phyloP scores from a whole-genome alignment of 2,329 filamentous ascomycete genomes.

The Aspergillus neoniger region DNA sequence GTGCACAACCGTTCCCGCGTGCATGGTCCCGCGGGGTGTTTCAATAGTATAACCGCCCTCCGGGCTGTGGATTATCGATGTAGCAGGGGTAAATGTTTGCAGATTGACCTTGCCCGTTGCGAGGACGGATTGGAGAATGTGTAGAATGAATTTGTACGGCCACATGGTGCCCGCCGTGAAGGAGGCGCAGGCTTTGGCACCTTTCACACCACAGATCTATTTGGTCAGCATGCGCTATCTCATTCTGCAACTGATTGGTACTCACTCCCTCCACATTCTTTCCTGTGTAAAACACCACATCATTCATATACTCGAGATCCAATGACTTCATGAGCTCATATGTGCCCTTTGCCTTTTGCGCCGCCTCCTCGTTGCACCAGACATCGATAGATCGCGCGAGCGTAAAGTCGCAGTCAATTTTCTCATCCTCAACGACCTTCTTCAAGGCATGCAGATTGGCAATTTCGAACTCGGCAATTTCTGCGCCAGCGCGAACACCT shows the following conservation, averaged over 20 bases:
- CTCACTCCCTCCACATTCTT: conserved; percentile 32
- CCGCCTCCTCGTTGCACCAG: conserved; percentile 37
- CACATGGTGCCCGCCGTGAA: conserved; percentile 38
- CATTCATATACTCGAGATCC: conserved; percentile 33
- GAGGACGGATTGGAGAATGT: conserved; percentile 66
- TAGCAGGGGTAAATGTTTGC: conserved; percentile 54
- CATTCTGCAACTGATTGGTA: conserved; percentile 18
- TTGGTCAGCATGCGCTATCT: too few species aligned
- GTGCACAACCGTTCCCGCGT: conserved; percentile 67
- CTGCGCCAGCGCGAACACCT: conserved; percentile 37
- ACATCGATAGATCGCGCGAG: conserved; percentile 44
- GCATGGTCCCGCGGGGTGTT: conserved; percentile 62
- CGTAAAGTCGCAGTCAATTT: conserved; percentile 47
- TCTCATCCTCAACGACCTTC: conserved; percentile 41
- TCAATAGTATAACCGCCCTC: conserved; percentile 61
- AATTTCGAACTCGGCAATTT: conserved; percentile 44
- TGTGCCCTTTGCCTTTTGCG: conserved; percentile 22
- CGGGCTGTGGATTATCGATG: conserved; percentile 36
- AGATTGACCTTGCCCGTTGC: conserved; percentile 52
- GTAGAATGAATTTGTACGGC: conserved; percentile 79
- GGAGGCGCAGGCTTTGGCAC: conserved; percentile 36
- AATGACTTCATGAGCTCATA: conserved; percentile 31
- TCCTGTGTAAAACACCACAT: conserved; percentile 28
- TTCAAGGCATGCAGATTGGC: conserved; percentile 43
- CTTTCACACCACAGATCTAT: conserved; percentile 42